These are phyloP conservation scores for Fusarium annulatum DNA, from an alignment of 2,329 filamentous ascomycete genomes.

Conservation along the genomic window DNA sequence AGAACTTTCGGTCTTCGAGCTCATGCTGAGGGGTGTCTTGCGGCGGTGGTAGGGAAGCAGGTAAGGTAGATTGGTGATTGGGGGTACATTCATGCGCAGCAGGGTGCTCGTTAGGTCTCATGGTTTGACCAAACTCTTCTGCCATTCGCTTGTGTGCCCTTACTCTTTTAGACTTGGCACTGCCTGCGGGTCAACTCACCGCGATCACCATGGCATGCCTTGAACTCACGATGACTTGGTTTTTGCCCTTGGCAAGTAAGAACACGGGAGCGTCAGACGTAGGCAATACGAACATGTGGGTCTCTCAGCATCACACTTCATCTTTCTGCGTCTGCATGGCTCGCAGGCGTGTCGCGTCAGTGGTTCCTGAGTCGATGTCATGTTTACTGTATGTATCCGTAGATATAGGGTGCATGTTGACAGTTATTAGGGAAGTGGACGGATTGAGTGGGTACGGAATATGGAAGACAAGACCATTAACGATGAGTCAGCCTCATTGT, in stretches of 20 bases:
- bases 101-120: neutral
- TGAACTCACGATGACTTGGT: neutral
- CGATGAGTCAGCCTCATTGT: neutral
- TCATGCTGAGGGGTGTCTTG: neutral
- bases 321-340: neutral
- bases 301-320: neutral
- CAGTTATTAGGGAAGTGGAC: neutral
- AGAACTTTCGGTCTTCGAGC: neutral
- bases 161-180: too few species aligned
- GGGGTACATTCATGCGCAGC: neutral
- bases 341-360: neutral
- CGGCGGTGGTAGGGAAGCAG: neutral
- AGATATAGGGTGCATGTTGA: neutral
- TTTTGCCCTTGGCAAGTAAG: neutral
- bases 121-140: neutral
- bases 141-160: fast-evolving
- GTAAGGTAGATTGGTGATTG: fast-evolving
- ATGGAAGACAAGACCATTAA: neutral
- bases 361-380: neutral
- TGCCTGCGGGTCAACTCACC: fast-evolving
- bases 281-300: neutral
- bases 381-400: neutral
- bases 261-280: fast-evolving
- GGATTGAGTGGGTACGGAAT: neutral
- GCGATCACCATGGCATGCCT: fast-evolving